Percentiles rank a stretch among this genome's conserved stretches.
Evolutionary conservation across 805 yeast species (phyloP).

Genomic region (Huiozyma naganishii): DNA sequence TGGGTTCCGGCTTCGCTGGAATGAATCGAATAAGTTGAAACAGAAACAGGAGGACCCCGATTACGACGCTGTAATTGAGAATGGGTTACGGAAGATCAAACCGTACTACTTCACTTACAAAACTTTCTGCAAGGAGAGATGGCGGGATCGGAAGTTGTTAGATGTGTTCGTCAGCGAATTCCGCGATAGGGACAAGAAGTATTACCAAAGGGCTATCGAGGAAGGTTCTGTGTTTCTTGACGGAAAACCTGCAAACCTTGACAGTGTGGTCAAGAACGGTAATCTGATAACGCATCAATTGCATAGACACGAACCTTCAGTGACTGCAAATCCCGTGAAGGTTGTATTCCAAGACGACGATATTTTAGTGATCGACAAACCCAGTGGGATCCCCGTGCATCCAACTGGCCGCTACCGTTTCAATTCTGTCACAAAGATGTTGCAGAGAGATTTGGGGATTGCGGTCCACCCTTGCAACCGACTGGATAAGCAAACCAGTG

Average conservation of each 20-base stretch:
- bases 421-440: conserved; percentile 62
- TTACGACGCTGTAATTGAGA: conserved; percentile 47
- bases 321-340: conserved; percentile 43
- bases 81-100: conserved; percentile 54
- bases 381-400: conserved; percentile 90
- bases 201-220: conserved; percentile 44
- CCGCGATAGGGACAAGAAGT: conserved; percentile 59
- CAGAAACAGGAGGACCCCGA: conserved; percentile 50
- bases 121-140: conserved; percentile 80
- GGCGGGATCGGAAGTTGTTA: conserved; percentile 75
- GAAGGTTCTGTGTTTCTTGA: conserved; percentile 68
- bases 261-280: conserved; percentile 64
- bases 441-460: conserved; percentile 58
- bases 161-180: conserved; percentile 80
- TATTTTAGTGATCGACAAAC: conserved; percentile 78
- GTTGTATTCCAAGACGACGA: conserved; percentile 65
- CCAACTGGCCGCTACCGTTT: conserved; percentile 81
- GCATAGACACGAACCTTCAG: conserved; percentile 88
- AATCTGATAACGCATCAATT: conserved; percentile 67
- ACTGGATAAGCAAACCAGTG: conserved; percentile 81
- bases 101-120: conserved; percentile 85
- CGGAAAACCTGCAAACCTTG: conserved; percentile 48
- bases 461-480: conserved; percentile 80
- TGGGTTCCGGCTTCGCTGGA: conserved; percentile 24
- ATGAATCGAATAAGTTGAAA: conserved; percentile 27